These are phyloP conservation scores for Kockovaella imperatae DNA, from an alignment of 768 basidiomycete genomes.

Conservation along the genomic window DNA sequence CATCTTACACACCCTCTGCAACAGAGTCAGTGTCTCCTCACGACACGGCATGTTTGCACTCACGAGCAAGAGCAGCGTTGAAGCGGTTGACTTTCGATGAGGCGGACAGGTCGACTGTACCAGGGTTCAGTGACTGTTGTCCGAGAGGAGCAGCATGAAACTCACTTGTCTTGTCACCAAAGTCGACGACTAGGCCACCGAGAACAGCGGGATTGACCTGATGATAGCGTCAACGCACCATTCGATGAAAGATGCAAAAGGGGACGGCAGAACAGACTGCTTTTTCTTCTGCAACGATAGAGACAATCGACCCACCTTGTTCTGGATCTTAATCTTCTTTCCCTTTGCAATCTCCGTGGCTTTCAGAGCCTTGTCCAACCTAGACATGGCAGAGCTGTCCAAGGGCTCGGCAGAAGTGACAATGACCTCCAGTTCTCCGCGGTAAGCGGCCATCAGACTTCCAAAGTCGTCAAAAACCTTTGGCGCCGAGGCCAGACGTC, in stretches of 20 bases:
- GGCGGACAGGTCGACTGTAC: slow-evolving; percentile 79
- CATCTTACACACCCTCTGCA: slow-evolving; percentile 36
- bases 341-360: slow-evolving; percentile 77
- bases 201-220: slow-evolving; percentile 87
- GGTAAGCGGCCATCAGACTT: slow-evolving; percentile 76
- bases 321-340: slow-evolving; percentile 78
- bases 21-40: not conserved
- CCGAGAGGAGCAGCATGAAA: slow-evolving; percentile 1
- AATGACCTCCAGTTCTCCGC: slow-evolving; percentile 83
- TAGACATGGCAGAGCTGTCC: slow-evolving; percentile 58
- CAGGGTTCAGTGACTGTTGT: slow-evolving; percentile 1
- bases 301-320: slow-evolving; percentile 61
- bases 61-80: slow-evolving; percentile 78
- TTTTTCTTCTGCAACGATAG: not conserved
- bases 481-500: slow-evolving; percentile 71
- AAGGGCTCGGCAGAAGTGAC: slow-evolving; percentile 83
- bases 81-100: slow-evolving; percentile 89
- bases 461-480: slow-evolving; percentile 88
- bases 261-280: too few relatives aligned
- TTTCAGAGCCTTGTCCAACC: slow-evolving; percentile 79
- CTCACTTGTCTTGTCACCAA: slow-evolving; percentile 82
- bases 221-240: slow-evolving; percentile 8
- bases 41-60: slow-evolving; percentile 40
- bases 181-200: slow-evolving; percentile 89
- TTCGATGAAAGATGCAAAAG: too few relatives aligned